Conservation (phyloP, 2,329 filamentous ascomycete genomes). For the Grosmannia clavigera region DNA sequence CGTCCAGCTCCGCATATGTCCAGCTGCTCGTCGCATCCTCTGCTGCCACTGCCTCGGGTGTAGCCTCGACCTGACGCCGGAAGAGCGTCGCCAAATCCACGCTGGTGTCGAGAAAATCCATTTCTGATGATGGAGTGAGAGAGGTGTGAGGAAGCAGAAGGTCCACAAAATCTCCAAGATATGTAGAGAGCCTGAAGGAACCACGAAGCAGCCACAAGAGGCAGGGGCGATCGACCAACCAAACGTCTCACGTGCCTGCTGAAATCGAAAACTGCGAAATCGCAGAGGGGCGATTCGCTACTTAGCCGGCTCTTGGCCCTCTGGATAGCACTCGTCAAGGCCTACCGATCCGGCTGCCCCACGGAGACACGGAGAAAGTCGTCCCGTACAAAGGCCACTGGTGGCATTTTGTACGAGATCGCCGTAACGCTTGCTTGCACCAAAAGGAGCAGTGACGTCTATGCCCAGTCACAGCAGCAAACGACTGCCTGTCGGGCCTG, state of each 20-base stretch:
- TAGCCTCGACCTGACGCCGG: constrained; percentile 51
- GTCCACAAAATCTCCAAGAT: too few relatives aligned
- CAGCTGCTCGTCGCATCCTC: constrained; percentile 57
- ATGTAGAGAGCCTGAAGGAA: neutral
- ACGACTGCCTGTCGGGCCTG: neutral
- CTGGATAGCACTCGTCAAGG: neutral
- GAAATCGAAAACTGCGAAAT: neutral
- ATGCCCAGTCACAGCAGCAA: neutral
- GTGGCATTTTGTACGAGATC: neutral
- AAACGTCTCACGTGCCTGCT: neutral
- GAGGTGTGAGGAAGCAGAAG: neutral
- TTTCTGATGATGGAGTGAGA: neutral
- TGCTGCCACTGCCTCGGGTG: constrained; percentile 57
- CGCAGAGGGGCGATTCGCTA: neutral
- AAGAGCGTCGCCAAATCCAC: constrained; percentile 67
- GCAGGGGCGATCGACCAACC: neutral
- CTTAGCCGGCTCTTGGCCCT: neutral
- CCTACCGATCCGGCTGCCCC: neutral
- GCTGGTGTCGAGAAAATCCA: constrained; percentile 42
- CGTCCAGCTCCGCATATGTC: constrained; percentile 62
- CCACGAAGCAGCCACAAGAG: neutral
- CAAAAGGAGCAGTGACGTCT: too few relatives aligned
- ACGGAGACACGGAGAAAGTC: neutral
- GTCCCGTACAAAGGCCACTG: too few relatives aligned
- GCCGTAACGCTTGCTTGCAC: too few relatives aligned